Evolutionary conservation across 164 flowering plant genomes (phyloP), one percentile per base, ranked within the genome.

Genomic region (Chimonanthus salicifolius): DNA sequence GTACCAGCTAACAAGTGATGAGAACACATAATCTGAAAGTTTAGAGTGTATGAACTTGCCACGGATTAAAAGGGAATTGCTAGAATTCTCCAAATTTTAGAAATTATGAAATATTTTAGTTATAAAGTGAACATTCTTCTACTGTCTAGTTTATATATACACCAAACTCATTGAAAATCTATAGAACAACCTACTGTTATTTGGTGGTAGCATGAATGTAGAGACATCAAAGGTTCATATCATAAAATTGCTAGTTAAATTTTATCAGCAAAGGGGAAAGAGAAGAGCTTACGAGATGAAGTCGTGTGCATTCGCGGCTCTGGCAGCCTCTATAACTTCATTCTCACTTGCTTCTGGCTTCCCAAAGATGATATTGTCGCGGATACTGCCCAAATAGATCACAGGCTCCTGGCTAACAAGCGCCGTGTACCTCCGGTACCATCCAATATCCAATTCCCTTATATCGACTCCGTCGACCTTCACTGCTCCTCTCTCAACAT

Each of bases 371-470:
- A 94, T 90, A 73, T 94, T 92, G 70, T 92, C 92, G 2, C 88
- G 84, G n/a, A 94, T 86, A 80, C 83, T 85, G 71, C 97, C 97
- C 0, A 94, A 86, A 68, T 83, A 94, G 51, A 94, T 80, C 3
- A 89, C 87, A 0, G 98, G 97, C 48, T 94, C 98, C 79, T 94
- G 98, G 87, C 95, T 89, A 3, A 94, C 98, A 1, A 94, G 83
- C 0, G 97, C 92, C 46, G 79, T 83, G 74, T 87, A 87, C 66
- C 63, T 78, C 69, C 98, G 81, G 70, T 84, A 92, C 95, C 95
- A 94, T 45, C 78, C 85, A 8, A 91, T 47, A 64, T 94, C 89
- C 9, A 91, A 72, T 58, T 83, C 85, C 67, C 94, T 86, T 72
- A 92, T 81, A 79, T 92, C 97, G 18, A 88, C 82, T 1, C 92